These are phyloP conservation scores for Mucor velutinosus DNA, from an alignment of 371 early-diverging fungal genomes.

Conservation along the genomic window DNA sequence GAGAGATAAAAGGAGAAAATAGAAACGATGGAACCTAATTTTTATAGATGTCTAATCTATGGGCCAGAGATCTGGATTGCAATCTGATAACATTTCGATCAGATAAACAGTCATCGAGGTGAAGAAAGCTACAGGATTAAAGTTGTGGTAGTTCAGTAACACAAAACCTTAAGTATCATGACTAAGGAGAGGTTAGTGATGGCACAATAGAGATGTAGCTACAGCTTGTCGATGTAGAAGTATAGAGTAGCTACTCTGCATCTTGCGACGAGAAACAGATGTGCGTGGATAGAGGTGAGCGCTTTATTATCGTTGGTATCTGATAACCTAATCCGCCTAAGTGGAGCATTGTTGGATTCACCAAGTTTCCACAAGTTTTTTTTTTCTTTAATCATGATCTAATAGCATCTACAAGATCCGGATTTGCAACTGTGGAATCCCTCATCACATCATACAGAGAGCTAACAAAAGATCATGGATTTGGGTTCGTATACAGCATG, in stretches of 20 bases:
- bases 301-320: background rate
- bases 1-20: background rate
- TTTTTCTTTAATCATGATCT: too few species aligned
- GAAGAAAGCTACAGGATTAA: background rate
- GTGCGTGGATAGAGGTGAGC: background rate
- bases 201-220: background rate
- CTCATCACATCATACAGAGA: too few species aligned
- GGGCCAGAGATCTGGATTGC: background rate
- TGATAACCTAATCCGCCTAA: background rate
- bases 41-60: too few species aligned
- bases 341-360: background rate
- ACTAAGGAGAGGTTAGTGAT: background rate
- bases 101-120: background rate
- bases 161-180: background rate
- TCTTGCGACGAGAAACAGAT: too few species aligned
- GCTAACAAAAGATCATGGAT: too few species aligned
- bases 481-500: too few species aligned
- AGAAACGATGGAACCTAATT: background rate
- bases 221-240: background rate
- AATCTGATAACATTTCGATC: constrained; percentile 3
- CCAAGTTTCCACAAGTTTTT: background rate
- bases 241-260: too few species aligned
- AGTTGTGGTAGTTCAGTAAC: background rate
- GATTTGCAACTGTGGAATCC: too few species aligned
- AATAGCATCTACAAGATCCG: too few species aligned